These are phyloP conservation scores for Petunia axillaris DNA, from an alignment of 257 asterid species.

Conservation along the genomic window DNA sequence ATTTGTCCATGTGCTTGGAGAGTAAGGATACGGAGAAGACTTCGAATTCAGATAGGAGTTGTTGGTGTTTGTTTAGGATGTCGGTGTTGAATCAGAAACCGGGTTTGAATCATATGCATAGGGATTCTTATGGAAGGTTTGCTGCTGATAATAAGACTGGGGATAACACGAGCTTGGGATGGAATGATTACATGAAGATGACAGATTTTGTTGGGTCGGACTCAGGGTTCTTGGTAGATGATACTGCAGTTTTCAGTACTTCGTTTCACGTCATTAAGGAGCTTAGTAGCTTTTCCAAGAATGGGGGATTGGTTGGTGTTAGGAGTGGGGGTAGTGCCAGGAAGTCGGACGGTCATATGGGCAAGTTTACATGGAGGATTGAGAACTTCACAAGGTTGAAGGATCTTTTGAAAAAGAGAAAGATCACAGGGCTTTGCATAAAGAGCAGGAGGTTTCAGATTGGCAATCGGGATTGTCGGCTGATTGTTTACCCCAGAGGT, in stretches of 20 bases:
- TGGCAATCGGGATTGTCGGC: slow-evolving; percentile 96
- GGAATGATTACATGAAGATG: slow-evolving; percentile 99
- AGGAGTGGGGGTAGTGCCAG: slow-evolving; percentile 65
- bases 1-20: slow-evolving; percentile 96
- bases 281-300: slow-evolving; percentile 70
- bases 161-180: slow-evolving; percentile 96
- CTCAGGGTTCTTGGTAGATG: slow-evolving; percentile 83
- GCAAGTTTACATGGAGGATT: slow-evolving; percentile 93
- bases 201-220: slow-evolving; percentile 66
- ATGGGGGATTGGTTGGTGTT: slow-evolving; percentile 56
- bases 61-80: slow-evolving; percentile 99
- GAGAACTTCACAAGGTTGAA: slow-evolving; percentile 92
- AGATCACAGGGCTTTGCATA: slow-evolving; percentile 95
- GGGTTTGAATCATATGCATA: slow-evolving; percentile 76
- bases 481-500: slow-evolving; percentile 98
- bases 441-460: slow-evolving; percentile 97
- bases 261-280: slow-evolving; percentile 95
- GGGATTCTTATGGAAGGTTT: slow-evolving; percentile 96
- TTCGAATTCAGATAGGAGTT: slow-evolving; percentile 73
- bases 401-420: slow-evolving; percentile 92
- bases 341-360: slow-evolving; percentile 83
- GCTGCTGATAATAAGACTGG: slow-evolving; percentile 95
- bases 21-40: slow-evolving; percentile 96
- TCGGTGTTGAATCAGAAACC: slow-evolving; percentile 92
- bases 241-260: slow-evolving; percentile 91